Conservation (phyloP, 73 alveolate genomes). For the Paramecium biaurelia region DNA sequence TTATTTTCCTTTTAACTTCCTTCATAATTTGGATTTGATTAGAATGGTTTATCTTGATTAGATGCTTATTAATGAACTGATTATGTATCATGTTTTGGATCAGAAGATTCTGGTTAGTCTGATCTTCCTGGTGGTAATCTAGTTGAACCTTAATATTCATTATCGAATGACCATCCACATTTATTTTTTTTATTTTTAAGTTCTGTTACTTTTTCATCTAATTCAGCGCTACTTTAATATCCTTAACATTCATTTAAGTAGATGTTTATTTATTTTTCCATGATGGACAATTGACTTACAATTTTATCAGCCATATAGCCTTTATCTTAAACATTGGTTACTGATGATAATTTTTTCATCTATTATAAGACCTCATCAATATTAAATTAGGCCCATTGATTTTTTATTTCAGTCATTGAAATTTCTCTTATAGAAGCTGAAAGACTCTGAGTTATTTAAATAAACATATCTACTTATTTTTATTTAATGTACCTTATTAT, state of each 20-base stretch:
- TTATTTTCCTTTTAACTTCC: not conserved
- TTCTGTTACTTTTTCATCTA: not conserved
- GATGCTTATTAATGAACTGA: not conserved
- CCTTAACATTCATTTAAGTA: not conserved
- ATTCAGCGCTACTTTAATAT: not conserved
- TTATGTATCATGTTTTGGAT: not conserved
- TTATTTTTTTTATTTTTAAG: not conserved
- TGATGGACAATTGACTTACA: not conserved
- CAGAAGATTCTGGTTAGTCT: not conserved
- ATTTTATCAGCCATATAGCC: not conserved
- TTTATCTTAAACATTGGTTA: not conserved
- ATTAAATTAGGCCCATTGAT: constrained; percentile 2
- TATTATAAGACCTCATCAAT: not conserved
- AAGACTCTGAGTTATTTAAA: not conserved
- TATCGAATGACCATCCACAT: not conserved
- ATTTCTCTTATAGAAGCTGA: not conserved
- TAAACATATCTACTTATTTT: not conserved
- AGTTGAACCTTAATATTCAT: not conserved
- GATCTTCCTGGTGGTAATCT: constrained; percentile 20
- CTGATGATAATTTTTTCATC: not conserved
- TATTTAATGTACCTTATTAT: not conserved
- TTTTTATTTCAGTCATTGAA: not conserved
- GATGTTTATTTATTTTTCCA: not conserved
- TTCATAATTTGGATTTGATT: not conserved
- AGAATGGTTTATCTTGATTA: not conserved